Evolutionary conservation across 495 filamentous ascomycete genomes (phyloP), one percentile per base, ranked within the genome.

Genomic region (Trichoderma gamsii): DNA sequence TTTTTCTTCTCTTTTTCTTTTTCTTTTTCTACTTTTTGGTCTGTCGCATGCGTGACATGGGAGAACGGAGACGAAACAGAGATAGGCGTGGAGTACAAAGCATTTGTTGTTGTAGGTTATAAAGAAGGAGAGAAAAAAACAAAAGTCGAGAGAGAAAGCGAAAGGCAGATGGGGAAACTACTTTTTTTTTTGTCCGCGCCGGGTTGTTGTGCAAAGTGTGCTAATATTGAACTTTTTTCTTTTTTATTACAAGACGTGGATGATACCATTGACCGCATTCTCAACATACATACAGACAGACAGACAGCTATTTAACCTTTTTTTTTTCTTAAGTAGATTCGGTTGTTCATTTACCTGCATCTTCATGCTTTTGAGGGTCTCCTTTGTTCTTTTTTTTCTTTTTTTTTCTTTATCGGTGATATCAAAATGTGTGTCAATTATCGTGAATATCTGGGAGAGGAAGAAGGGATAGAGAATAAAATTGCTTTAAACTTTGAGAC

Each of bases 211-310:
- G 63, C n/a, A 41, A 23, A 44, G 35, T 65, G 35, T 41, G 35
- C 63, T 44, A 65, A 44, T 44, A 65, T 41, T 65, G 63, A 23
- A 29, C 29, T 29, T 29, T 29, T 29, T 29, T 29, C 65, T 67
- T 67, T 67, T 43, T 11, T 29, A 67, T 41, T 44, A 52, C 49
- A 64, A 68, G 67, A 64, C 67, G 61, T 68, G 67, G 67, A 68
- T 68, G 67, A 68, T 68, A 68, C 67, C 67, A 68, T 61, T 61
- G 56, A 61, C 56, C 56, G 56, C 56, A 61, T 61, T 61, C 35
- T 38, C 56, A 21, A 61, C 56, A 61, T 61, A 61, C 56, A 29
- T 29, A 29, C 29, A 29, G 29, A 61, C 56, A 61, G 23, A 61
- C 49, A 52, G 49, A 61, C 56, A 61, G 23, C 27, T n/a, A 52